Base-by-base conservation (phyloP, 805 yeast species). In the Cyberlindnera mrakii region DNA sequence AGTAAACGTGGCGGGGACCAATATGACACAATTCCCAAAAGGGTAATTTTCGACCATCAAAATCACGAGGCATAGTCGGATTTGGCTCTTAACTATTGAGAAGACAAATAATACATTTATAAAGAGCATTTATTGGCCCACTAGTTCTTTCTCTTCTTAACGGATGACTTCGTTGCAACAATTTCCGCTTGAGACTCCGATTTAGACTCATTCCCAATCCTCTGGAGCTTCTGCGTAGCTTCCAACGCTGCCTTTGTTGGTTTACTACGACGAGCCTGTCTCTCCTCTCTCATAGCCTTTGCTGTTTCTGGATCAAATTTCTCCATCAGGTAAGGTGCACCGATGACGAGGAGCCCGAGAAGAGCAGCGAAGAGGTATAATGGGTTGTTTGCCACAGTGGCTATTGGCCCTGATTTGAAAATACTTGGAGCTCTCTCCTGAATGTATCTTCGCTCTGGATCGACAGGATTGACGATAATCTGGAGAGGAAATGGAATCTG, bases 301-400 rank as follows among this genome's bases (percentile, higher is more conserved):
- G 68, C 68, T 11, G 67, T 62, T 34, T 66, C 72, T 31, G 72
- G 71, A 44, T 69, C 73, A 25, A 69, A 43, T 42, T 58, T 64
- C 48, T 66, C 72, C n/a, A 68, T 32, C 1, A 68, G 23, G 35
- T 58, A 47, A 16, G 74, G 74, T 45, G 63, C 59, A 1, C 54
- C 37, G 6, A 59, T 40, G 5, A 59, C 33, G 11, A 53, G 38
- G 9, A 67, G 20, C 5, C 49, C 49, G 5, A 67, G 45, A 0
- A 65, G 39, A 6, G 58, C 61, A 17, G 59, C 62, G 3, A 58
- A 61, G 19, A 65, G 48, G 43, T 68, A 69, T 59, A 67, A 57
- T 36, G 66, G 68, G 29, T 67, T 64, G 37, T 61, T 58, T 9
- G 67, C 30, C 8, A 70, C 48, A 2, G 60, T 58, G 9, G 67